Base-by-base conservation (phyloP, 75 land plant species). In the Pinus taeda region DNA sequence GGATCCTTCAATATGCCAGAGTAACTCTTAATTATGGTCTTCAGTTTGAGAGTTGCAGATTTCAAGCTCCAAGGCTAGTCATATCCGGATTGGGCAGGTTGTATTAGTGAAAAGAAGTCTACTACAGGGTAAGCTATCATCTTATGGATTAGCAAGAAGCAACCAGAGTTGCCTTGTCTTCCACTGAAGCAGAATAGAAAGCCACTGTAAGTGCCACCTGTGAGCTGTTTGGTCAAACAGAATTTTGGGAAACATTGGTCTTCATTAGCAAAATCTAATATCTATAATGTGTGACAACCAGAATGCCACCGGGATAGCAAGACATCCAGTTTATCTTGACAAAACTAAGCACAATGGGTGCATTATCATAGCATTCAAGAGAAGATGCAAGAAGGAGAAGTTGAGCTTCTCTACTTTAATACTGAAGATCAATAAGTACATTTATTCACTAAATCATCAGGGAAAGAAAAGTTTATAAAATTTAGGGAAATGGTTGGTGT, bases 71-170 rank as follows among this genome's bases (percentile, higher is more conserved):
- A 39, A 3, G 83, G 62, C 2, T 59, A 26, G 17, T 42, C 56
- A 57, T 74, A 70, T 17, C 18, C 26, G 57, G 80, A 65, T 81
- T 78, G 82, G 63, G 82, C 26, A 14, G 75, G 61, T 39, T 57
- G 13, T 18, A 3, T 76, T 21, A 66, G 60, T 49, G 53, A 33
- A 13, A 13, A 69, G 3, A 22, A 49, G 53, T 80, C 79, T 24
- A 83, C 84, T 18, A 74, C 49, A 45, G 74, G 79, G 4, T 81
- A 36, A 58, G 15, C 22, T 45, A 45, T 33, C 33, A 64, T 83
- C 24, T 60, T 60, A 53, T 81, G 57, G 83, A 26, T 45, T 12
- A 82, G 82, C 60, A 64, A 58, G 21, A 67, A 75, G 36, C 78
- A 83, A 80, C 78, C 53, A 42, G 11, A 20, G 49, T 75, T 64